Base-by-base conservation (phyloP, 2,329 filamentous ascomycete species). In the Cladophialophora carrionii region DNA sequence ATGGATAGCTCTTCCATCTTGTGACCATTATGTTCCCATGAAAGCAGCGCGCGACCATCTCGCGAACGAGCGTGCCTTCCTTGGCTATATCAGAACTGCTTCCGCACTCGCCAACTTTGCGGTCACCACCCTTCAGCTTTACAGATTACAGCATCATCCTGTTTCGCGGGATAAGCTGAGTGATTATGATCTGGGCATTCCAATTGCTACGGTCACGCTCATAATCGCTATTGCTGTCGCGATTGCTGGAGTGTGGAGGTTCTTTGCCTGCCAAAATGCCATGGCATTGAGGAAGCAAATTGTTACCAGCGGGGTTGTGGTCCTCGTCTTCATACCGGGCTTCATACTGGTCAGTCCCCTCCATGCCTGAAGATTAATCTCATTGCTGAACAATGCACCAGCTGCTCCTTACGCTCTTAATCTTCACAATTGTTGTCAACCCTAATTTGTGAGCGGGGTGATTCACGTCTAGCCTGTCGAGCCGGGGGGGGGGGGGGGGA, bases 11-110 rank as follows among this genome's bases (percentile, higher is more conserved):
- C 46, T n/a, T 46, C 43, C 41, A 3, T 1, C 20, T 10, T 8
- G 10, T 31, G n/a, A 41, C 26, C 57, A 53, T 12, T 17, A 66
- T 34, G 57, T 63, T 4, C 61, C 64, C n/a, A 22, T 61, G 9
- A 54, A 37, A 5, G 51, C 60, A 10, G 60, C 56, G 14, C 48
- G 65, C 14, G 65, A 67, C 10, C 62, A 67, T 57, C 62, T 67
- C 12, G 65, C 65, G 17, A 67, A 67, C 34, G 65, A 67, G 31
- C 65, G 65, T 12, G 62, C 62, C 26, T 67, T 67, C 31, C 65
- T 67, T 9, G 65, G 41, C 2, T 64, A 64, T n/a, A 51, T 67
- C 24, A 53, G 65, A 37, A 67, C 65, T 31, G 61, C 57, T 17
- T 61, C 52, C 1, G 62, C 65, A 14, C 43, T 64, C 6, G 61